A percentile compares a stretch with the other conserved stretches of the same genome.
These are phyloP conservation scores for Castanospermum australe DNA, from an alignment of 306 rosid genomes.

Conservation along the genomic window DNA sequence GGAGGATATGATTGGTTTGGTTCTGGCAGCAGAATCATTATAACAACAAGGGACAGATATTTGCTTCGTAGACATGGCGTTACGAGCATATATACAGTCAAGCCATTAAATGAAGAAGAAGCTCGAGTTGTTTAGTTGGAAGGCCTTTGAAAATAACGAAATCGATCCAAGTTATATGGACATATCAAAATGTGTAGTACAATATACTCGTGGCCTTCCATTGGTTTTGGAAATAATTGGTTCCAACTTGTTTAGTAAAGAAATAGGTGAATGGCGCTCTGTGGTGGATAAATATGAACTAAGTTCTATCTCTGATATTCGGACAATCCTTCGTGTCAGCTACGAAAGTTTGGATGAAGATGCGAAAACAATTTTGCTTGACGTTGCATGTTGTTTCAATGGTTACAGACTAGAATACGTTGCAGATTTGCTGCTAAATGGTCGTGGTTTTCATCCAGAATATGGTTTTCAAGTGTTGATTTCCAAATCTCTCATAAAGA, in stretches of 20 bases:
- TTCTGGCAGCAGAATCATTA: no score
- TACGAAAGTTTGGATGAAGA: not conserved
- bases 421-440: not conserved
- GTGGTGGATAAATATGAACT: not conserved
- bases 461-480: not conserved
- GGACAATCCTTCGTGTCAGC: not conserved
- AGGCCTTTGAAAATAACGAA: not conserved
- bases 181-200: not conserved
- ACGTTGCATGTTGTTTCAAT: slow-evolving; percentile 21
- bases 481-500: not conserved
- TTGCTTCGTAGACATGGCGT: no score
- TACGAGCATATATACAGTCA: no score
- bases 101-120: no score
- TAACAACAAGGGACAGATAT: no score
- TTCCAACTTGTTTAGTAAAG: not conserved
- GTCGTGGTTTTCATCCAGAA: not conserved
- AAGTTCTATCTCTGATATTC: not conserved
- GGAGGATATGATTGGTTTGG: no score
- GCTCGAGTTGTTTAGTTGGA: not conserved
- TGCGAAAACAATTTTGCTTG: not conserved
- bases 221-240: not conserved
- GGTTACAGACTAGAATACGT: not conserved
- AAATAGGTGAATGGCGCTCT: slow-evolving; percentile 8
- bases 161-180: not conserved
- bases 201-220: not conserved